Percentiles rank a stretch among this genome's conserved stretches.
phyloP scores from a whole-genome alignment of 495 filamentous ascomycete genomes.

The Xylaria palmicola region DNA sequence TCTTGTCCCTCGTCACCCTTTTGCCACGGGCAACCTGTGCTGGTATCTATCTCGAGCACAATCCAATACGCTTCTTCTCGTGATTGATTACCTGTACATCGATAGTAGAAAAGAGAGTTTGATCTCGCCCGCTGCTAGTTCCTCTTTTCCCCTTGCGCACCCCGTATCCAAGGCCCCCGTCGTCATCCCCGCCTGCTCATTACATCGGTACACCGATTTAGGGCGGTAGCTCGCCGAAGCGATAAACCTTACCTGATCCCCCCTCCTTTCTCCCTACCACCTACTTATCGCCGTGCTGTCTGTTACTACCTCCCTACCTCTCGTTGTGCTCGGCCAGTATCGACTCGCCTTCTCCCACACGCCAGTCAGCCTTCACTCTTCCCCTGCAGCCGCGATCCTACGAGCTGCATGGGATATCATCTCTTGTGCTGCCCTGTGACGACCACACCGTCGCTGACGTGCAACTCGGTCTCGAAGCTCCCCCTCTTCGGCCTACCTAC shows the following conservation, averaged over 20 bases:
- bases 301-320: not conserved
- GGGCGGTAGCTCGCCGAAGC: not conserved
- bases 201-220: not conserved
- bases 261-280: not conserved
- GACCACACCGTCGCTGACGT: no score
- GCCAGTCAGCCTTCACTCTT: slow-evolving; percentile 7
- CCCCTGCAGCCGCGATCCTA: slow-evolving; percentile 2
- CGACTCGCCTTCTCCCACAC: not conserved
- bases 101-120: no score
- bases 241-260: slow-evolving; percentile 1
- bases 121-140: no score
- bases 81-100: no score
- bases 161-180: not conserved
- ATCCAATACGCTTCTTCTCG: no score
- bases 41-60: no score
- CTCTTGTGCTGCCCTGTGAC: not conserved
- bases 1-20: slow-evolving; percentile 7
- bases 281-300: not conserved
- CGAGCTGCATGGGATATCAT: slow-evolving; percentile 7
- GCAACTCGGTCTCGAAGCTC: not conserved
- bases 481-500: not conserved
- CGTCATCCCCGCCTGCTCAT: slow-evolving; percentile 12
- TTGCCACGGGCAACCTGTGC: slow-evolving; percentile 1
- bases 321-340: not conserved
- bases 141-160: not conserved